A percentile compares a stretch with the other conserved stretches of the same genome.
phyloP scores from a whole-genome alignment of 768 basidiomycete species.

The Clavulina sp. region DNA sequence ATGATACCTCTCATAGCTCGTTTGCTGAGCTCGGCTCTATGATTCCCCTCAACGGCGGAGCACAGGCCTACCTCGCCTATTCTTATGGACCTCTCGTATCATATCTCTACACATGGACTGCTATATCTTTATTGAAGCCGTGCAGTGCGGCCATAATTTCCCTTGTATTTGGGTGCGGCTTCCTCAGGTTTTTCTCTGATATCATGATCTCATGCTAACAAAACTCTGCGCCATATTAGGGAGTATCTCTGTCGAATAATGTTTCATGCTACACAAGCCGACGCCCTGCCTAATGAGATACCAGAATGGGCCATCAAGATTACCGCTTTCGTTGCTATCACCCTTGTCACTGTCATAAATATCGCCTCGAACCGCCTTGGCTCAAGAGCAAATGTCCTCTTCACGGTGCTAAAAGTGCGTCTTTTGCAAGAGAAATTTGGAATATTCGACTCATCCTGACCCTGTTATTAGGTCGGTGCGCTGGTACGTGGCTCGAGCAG shows the following conservation, averaged over 20 bases:
- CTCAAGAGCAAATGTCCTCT: slow-evolving; percentile 65
- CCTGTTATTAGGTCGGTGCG: slow-evolving; percentile 33
- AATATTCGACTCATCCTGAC: neutral
- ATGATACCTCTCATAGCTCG: slow-evolving; percentile 31
- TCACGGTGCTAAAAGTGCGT: slow-evolving; percentile 69
- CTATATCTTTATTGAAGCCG: slow-evolving; percentile 79
- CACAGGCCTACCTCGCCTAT: slow-evolving; percentile 75
- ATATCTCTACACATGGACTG: slow-evolving; percentile 90
- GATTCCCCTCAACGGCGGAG: slow-evolving; percentile 59
- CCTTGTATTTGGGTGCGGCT: slow-evolving; percentile 48
- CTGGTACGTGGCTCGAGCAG: slow-evolving; percentile 29
- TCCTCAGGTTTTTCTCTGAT: slow-evolving; percentile 2
- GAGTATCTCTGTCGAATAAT: slow-evolving; percentile 87
- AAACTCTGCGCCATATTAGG: slow-evolving; percentile 12
- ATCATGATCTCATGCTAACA: slow-evolving; percentile 1
- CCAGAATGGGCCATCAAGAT: slow-evolving; percentile 87
- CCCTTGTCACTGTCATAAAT: slow-evolving; percentile 60
- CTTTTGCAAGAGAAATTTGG: neutral
- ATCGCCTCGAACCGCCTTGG: slow-evolving; percentile 62
- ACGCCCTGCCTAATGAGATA: slow-evolving; percentile 58
- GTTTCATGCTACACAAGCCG: slow-evolving; percentile 52
- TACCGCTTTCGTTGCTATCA: slow-evolving; percentile 56
- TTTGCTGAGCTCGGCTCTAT: slow-evolving; percentile 84
- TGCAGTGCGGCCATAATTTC: slow-evolving; percentile 71
- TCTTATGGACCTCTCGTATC: slow-evolving; percentile 75